Evolutionary conservation across 768 basidiomycete species (phyloP).

Genomic region (Paxillus ammoniavirescens): DNA sequence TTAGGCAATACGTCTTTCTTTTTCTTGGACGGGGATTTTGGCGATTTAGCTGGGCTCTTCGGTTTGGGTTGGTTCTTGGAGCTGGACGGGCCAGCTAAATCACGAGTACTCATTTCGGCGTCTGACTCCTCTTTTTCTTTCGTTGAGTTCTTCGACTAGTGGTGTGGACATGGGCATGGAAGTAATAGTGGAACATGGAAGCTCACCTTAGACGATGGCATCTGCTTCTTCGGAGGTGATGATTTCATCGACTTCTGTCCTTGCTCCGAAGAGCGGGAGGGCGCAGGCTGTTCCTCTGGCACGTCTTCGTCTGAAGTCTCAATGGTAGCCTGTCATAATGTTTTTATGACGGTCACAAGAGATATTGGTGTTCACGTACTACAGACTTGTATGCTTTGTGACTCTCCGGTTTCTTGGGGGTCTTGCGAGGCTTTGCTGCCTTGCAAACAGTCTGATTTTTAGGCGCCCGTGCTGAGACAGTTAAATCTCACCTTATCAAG

Average conservation of each 20-base stretch:
- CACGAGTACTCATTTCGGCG: constrained; percentile 4
- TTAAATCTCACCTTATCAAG: not conserved
- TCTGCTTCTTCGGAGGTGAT: constrained; percentile 14
- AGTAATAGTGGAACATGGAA: not conserved
- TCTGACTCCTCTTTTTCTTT: constrained; percentile 2
- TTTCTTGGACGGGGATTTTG: constrained; percentile 5
- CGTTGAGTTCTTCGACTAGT: not conserved
- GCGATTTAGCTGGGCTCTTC: not conserved
- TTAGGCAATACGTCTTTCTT: not conserved
- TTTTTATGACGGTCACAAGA: not conserved
- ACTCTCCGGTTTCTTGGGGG: constrained; percentile 19
- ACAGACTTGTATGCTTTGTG: constrained; percentile 25
- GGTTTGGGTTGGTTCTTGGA: constrained; percentile 2
- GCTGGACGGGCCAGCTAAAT: constrained; percentile 11
- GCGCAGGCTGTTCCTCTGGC: constrained; percentile 1
- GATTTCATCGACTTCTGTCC: not conserved
- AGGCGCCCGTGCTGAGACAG: not conserved
- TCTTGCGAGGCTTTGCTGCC: constrained; percentile 7
- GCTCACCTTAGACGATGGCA: not conserved
- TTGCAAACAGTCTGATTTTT: constrained; percentile 2
- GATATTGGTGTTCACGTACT: constrained; percentile 5
- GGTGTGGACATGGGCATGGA: not conserved
- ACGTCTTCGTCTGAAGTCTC: constrained; percentile 27
- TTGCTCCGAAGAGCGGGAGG: constrained; percentile 10
- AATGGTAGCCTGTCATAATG: constrained; percentile 18